A percentile compares a stretch with the other conserved stretches of the same genome.
Conservation (phyloP, 2,329 filamentous ascomycete species). For the Ophiostoma quercus region DNA sequence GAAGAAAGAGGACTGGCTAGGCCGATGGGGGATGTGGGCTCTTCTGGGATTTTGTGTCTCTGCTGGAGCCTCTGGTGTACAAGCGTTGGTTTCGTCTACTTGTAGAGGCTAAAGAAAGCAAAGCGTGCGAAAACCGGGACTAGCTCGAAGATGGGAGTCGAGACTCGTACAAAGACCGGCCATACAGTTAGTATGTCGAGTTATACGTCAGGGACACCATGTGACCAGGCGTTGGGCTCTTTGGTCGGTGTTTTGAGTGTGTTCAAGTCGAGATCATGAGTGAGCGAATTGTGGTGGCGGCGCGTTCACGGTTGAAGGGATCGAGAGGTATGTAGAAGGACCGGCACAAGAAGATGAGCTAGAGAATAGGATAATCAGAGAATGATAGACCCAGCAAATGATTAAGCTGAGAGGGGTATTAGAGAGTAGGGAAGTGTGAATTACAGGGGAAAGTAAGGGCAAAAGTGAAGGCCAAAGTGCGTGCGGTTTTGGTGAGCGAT, state of each 20-base stretch:
- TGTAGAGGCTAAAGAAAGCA: conserved; percentile 17
- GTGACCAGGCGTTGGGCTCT: not conserved
- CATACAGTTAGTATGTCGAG: not conserved
- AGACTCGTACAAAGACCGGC: conserved; percentile 5
- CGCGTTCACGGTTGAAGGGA: not conserved
- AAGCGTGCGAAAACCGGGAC: conserved; percentile 24
- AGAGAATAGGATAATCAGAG: not conserved
- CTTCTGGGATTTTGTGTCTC: conserved; percentile 19
- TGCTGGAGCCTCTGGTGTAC: conserved; percentile 17
- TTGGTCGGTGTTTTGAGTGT: not conserved
- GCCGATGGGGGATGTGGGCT: conserved; percentile 17
- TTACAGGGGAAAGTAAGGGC: not conserved
- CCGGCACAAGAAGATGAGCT: not conserved
- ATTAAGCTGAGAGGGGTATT: not conserved
- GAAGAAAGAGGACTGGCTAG: conserved; percentile 18
- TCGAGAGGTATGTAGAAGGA: not conserved
- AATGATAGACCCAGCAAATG: not conserved
- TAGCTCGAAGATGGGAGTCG: conserved; percentile 19
- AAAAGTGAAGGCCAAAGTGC: not conserved
- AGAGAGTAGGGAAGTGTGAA: not conserved
- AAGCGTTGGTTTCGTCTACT: conserved; percentile 20
- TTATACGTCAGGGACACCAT: not conserved
- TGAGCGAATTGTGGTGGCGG: conserved; percentile 1
- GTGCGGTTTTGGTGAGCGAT: not conserved
- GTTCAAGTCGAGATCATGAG: not conserved